Conservation (phyloP, 148 eudicot species). For the Arctostaphylos glauca region DNA sequence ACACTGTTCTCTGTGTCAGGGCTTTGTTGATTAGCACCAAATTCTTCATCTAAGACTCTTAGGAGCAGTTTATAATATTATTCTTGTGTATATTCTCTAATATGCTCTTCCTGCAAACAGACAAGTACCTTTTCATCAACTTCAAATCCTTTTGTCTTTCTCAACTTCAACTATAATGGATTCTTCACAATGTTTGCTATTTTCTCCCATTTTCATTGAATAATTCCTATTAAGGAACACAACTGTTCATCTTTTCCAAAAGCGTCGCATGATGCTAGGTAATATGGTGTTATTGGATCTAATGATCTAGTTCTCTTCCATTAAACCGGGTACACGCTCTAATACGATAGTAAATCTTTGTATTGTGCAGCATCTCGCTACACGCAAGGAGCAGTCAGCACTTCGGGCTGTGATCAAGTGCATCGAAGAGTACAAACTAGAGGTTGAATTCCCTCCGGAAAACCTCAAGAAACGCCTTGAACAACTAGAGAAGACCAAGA, state of each 20-base stretch:
- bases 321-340: not conserved
- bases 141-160: not conserved
- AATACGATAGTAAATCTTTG: not conserved
- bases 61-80: not conserved
- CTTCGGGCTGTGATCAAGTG: slow-evolving; percentile 90
- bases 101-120: not conserved
- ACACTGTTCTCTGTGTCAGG: not conserved
- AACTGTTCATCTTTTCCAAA: not conserved
- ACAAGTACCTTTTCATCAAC: not conserved
- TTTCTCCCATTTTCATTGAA: too few relatives aligned
- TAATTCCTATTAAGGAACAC: not conserved
- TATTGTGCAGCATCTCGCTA: slow-evolving; percentile 70
- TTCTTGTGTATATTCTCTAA: not conserved
- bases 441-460: slow-evolving; percentile 73
- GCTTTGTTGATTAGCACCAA: not conserved
- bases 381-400: slow-evolving; percentile 97
- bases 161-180: not conserved
- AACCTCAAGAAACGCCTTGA: slow-evolving; percentile 87
- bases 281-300: not conserved
- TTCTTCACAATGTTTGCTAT: not conserved
- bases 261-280: not conserved
- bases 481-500: slow-evolving; percentile 82
- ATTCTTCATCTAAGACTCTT: not conserved
- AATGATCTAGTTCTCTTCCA: not conserved
- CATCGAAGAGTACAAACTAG: slow-evolving; percentile 97